Evolutionary conservation across 345 rosid genomes (phyloP).

Genomic region (Moricandia moricandioides): DNA sequence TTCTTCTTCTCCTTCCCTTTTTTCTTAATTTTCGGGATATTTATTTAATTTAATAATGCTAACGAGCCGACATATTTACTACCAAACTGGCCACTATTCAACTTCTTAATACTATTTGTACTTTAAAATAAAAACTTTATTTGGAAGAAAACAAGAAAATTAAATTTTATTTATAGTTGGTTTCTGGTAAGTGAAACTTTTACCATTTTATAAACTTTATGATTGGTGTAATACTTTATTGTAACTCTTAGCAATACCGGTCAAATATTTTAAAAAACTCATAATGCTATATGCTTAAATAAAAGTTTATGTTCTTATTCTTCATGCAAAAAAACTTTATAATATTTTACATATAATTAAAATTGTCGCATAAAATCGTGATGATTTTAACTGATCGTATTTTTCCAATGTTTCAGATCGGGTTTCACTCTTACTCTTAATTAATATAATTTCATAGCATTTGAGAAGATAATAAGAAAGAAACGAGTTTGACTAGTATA

Average conservation of each 20-base stretch:
- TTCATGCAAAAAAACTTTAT: too few species aligned
- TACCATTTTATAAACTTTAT: background rate
- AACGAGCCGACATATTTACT: constrained; percentile 73
- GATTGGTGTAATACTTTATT: too few species aligned
- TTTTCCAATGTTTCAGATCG: too few species aligned
- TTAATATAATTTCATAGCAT: background rate
- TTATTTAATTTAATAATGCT: constrained; percentile 30
- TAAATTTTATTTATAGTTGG: background rate
- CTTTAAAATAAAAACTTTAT: background rate
- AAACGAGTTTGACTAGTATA: background rate
- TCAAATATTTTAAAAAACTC: too few species aligned
- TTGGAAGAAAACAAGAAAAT: too few species aligned
- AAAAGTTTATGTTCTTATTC: too few species aligned
- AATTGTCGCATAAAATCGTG: too few species aligned
- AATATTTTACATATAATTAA: too few species aligned
- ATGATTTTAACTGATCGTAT: too few species aligned
- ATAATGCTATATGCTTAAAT: too few species aligned
- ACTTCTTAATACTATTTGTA: constrained; percentile 1
- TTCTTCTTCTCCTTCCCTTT: constrained; percentile 13
- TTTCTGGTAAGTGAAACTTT: background rate
- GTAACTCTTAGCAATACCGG: too few species aligned
- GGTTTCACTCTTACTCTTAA: too few species aligned
- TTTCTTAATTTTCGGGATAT: constrained; percentile 4
- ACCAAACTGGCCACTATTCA: constrained; percentile 29
- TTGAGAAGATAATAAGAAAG: background rate